Percentiles rank a stretch among this genome's conserved stretches.
These are phyloP conservation scores for Penicillium vulpinum DNA, from an alignment of 2,329 filamentous ascomycete genomes.

Conservation along the genomic window DNA sequence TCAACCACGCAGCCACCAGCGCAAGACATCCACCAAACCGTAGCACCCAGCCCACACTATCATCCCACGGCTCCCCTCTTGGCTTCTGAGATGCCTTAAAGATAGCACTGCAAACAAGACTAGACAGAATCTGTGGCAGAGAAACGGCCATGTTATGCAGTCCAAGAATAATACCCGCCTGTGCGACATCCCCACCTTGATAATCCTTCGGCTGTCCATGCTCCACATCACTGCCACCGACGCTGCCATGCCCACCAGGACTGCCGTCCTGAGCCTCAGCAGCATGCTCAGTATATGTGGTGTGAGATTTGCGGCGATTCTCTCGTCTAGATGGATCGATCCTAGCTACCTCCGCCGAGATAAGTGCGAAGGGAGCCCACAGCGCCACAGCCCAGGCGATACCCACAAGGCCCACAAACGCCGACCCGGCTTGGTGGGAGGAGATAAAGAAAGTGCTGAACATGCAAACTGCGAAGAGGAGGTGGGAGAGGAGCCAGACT, in stretches of 20 bases:
- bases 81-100: conserved; percentile 87
- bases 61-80: conserved; percentile 77
- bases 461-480: conserved; percentile 82
- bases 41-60: conserved; percentile 82
- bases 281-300: not conserved
- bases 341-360: conserved; percentile 85
- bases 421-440: conserved; percentile 69
- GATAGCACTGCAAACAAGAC: conserved; percentile 76
- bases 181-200: conserved; percentile 60
- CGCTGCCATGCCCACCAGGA: not conserved
- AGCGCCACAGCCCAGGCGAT: conserved; percentile 90
- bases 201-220: conserved; percentile 30
- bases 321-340: conserved; percentile 68
- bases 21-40: conserved; percentile 80
- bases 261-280: not conserved
- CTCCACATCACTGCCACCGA: conserved; percentile 25
- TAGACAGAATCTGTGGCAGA: conserved; percentile 87
- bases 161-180: conserved; percentile 86
- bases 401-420: conserved; percentile 77
- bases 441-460: conserved; percentile 78
- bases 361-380: conserved; percentile 95
- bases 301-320: conserved; percentile 37
- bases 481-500: conserved; percentile 79
- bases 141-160: conserved; percentile 96
- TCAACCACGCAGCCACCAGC: conserved; percentile 72